Percentiles rank a stretch among this genome's conserved stretches.
phyloP scores from a whole-genome alignment of 2,329 filamentous ascomycete genomes.

The Fusarium virguliforme region DNA sequence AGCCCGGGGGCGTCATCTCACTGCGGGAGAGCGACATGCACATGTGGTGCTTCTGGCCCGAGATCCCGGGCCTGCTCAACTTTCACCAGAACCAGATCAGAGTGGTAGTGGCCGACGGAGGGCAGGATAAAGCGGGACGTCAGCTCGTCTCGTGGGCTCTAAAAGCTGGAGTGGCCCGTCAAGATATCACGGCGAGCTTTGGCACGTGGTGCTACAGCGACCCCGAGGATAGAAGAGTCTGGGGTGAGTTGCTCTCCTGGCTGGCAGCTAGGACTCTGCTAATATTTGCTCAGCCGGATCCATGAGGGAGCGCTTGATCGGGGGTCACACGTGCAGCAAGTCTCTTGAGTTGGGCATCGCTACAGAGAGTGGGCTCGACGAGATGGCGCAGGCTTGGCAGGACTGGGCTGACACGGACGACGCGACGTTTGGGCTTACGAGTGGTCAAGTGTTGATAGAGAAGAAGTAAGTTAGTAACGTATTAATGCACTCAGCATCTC shows the following conservation, averaged over 20 bases:
- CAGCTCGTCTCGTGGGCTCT: conserved; percentile 52
- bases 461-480: conserved; percentile 30
- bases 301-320: conserved; percentile 48
- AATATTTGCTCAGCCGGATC: conserved; percentile 41
- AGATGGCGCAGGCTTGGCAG: conserved; percentile 51
- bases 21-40: conserved; percentile 52
- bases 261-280: background rate
- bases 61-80: conserved; percentile 44
- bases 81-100: conserved; percentile 47
- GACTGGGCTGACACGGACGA: conserved; percentile 50
- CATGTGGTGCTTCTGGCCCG: conserved; percentile 53
- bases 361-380: conserved; percentile 48
- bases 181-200: conserved; percentile 47
- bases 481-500: no score
- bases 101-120: conserved; percentile 46
- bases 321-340: conserved; percentile 47
- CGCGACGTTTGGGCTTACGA: conserved; percentile 52
- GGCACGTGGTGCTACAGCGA: conserved; percentile 54
- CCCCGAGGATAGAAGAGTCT: conserved; percentile 45
- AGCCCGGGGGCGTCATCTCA: conserved; percentile 62
- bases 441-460: conserved; percentile 50
- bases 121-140: conserved; percentile 49
- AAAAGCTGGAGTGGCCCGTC: conserved; percentile 45
- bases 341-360: conserved; percentile 49
- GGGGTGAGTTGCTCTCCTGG: conserved; percentile 43